Evolutionary conservation across 805 yeast species (phyloP).

Genomic region (Barnettozyma californica): DNA sequence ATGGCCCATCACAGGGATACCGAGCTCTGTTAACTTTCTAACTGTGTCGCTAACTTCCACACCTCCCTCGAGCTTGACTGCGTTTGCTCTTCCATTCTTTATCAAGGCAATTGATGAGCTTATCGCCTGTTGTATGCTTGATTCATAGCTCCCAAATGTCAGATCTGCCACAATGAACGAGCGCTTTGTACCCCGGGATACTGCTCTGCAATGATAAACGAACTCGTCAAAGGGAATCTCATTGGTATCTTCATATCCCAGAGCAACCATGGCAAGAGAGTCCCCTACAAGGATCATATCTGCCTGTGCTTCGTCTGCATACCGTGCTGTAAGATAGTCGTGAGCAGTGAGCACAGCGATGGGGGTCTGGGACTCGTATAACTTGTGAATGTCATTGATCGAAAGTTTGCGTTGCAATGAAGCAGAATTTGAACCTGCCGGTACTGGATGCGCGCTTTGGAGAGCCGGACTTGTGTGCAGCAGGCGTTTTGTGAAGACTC

Average conservation of each 20-base stretch:
- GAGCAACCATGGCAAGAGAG: conserved; percentile 85
- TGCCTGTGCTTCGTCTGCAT: conserved; percentile 60
- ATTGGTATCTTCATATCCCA: conserved; percentile 75
- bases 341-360: conserved; percentile 74
- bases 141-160: conserved; percentile 85
- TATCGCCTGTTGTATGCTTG: conserved; percentile 56
- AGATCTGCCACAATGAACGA: conserved; percentile 78
- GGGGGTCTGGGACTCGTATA: conserved; percentile 32
- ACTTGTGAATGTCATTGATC: conserved; percentile 34
- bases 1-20: conserved; percentile 90
- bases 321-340: conserved; percentile 70
- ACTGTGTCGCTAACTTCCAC: conserved; percentile 49
- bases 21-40: conserved; percentile 50
- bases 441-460: neutral
- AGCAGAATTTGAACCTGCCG: neutral
- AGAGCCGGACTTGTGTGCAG: neutral
- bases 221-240: conserved; percentile 77
- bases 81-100: conserved; percentile 51
- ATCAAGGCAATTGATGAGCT: conserved; percentile 51
- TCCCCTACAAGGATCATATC: conserved; percentile 85
- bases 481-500: neutral
- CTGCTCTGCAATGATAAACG: conserved; percentile 69
- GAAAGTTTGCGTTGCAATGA: conserved; percentile 20
- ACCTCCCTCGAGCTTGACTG: conserved; percentile 85
- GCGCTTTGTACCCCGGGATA: conserved; percentile 58